Conservation (phyloP, 2,329 filamentous ascomycete species). For the Stagonosporopsis chrysanthemi region DNA sequence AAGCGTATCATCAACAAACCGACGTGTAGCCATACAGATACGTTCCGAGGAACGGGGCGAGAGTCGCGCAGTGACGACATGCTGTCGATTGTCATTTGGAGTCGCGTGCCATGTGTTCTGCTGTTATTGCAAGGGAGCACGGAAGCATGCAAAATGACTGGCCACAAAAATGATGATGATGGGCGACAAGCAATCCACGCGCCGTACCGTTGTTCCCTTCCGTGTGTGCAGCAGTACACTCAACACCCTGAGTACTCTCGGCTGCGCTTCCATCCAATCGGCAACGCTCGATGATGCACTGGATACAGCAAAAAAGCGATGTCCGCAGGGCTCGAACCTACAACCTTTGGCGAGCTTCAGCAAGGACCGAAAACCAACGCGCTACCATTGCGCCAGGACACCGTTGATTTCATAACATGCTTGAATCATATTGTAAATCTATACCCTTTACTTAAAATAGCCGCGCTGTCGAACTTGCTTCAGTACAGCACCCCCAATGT, state of each 20-base stretch:
- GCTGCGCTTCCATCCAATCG: neutral
- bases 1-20: conserved; percentile 9
- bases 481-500: too few species aligned
- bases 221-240: neutral
- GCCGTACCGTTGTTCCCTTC: neutral
- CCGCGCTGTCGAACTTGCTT: too few species aligned
- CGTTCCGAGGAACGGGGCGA: conserved; percentile 3
- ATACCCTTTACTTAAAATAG: too few species aligned
- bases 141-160: neutral
- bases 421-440: neutral
- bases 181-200: neutral
- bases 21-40: conserved; percentile 3
- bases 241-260: neutral
- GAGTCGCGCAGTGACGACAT: conserved; percentile 11
- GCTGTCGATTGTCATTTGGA: conserved; percentile 17
- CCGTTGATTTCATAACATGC: conserved; percentile 10
- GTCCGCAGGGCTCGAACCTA: conserved; percentile 25
- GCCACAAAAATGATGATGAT: neutral
- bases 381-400: conserved; percentile 38
- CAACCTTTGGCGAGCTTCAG: conserved; percentile 34
- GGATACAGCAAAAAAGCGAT: conserved; percentile 4
- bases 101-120: conserved; percentile 7
- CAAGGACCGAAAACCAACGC: conserved; percentile 35
- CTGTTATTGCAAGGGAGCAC: neutral
- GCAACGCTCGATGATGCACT: neutral